Conservation (phyloP, 805 yeast genomes). For the Blastobotrys americana region DNA sequence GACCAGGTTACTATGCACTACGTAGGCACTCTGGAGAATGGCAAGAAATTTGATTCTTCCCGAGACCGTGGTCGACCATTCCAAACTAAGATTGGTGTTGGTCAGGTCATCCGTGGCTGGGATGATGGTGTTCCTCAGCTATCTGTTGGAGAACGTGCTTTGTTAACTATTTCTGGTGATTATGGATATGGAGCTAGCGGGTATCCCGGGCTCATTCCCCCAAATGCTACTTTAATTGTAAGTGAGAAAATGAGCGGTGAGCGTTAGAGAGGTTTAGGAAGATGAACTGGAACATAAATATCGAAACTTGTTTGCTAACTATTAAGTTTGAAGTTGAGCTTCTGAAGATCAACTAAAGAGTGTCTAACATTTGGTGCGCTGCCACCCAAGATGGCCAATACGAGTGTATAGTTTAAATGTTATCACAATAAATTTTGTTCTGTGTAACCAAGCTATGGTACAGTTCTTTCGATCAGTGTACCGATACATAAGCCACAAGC, state of each 20-base stretch:
- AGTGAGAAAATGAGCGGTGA: background rate
- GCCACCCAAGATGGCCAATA: too few species aligned
- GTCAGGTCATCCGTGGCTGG: conserved; percentile 96
- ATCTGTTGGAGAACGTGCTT: conserved; percentile 88
- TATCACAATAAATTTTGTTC: too few species aligned
- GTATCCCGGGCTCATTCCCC: conserved; percentile 94
- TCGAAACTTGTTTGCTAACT: background rate
- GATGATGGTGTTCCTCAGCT: conserved; percentile 89
- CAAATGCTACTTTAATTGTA: conserved; percentile 80
- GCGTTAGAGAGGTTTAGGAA: background rate
- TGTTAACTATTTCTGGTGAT: conserved; percentile 84
- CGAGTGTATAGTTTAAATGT: too few species aligned
- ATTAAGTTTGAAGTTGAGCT: conserved; percentile 8
- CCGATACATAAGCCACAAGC: too few species aligned
- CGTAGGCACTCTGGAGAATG: conserved; percentile 91
- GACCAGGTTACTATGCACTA: conserved; percentile 91
- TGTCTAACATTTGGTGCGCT: too few species aligned
- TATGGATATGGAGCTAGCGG: conserved; percentile 94
- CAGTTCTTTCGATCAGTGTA: too few species aligned
- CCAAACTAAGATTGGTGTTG: conserved; percentile 90
- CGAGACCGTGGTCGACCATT: conserved; percentile 93
- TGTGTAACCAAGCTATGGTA: too few species aligned
- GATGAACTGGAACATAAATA: background rate
- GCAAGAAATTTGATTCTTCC: conserved; percentile 93
- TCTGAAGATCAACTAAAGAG: conserved; percentile 1